Conservation (phyloP, 225 moss, liverwort and hornwort genomes). For the Straminergon stramineum region DNA sequence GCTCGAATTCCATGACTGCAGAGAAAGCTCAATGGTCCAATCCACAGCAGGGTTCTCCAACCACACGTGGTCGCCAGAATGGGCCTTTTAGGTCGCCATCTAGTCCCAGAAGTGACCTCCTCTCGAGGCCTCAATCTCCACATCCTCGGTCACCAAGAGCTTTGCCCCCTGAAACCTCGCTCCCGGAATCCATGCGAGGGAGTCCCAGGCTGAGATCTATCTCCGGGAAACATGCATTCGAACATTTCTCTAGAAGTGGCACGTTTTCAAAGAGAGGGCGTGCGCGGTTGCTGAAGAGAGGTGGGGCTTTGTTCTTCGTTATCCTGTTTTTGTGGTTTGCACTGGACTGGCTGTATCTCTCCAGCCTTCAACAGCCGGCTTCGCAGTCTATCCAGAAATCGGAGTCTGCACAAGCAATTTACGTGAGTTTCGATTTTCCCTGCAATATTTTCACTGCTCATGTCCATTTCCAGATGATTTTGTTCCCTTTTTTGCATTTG, state of each 20-base stretch:
- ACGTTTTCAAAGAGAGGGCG: constrained; percentile 28
- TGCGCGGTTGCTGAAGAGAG: constrained; percentile 17
- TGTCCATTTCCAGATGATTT: background rate
- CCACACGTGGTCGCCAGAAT: constrained; percentile 26
- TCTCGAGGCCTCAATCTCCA: constrained; percentile 32
- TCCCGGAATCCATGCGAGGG: constrained; percentile 17
- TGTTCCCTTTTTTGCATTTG: background rate
- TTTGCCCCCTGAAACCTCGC: constrained; percentile 25
- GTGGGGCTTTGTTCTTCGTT: constrained; percentile 28
- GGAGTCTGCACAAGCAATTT: background rate
- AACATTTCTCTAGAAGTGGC: background rate
- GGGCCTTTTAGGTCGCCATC: constrained; percentile 19
- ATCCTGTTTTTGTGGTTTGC: constrained; percentile 33
- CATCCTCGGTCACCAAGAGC: constrained; percentile 37
- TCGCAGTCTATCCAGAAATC: background rate
- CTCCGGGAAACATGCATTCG: constrained; percentile 8
- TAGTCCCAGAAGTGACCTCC: constrained; percentile 23
- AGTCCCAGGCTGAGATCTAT: constrained; percentile 20
- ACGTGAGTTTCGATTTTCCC: constrained; percentile 1
- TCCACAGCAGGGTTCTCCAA: constrained; percentile 23
- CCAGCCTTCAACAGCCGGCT: constrained; percentile 11
- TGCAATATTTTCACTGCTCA: background rate
- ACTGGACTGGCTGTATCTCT: constrained; percentile 43
- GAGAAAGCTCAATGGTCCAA: constrained; percentile 15
- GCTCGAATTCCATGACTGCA: constrained; percentile 31